Percentiles rank a stretch among this genome's conserved stretches.
These are phyloP conservation scores for Nicotiana obtusifolia DNA, from an alignment of 257 asterid species.

Conservation along the genomic window DNA sequence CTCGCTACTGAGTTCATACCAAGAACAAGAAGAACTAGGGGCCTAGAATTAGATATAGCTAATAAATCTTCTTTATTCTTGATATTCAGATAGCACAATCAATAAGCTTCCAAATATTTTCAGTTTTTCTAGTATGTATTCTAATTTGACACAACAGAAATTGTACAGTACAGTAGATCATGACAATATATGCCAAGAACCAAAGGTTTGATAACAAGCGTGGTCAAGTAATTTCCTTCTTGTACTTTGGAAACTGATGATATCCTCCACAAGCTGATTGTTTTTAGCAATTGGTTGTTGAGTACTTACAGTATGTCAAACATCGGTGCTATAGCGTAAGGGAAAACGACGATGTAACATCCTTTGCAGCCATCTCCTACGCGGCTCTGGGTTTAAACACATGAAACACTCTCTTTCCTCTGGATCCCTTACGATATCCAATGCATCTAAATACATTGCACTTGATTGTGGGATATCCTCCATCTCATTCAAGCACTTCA, in stretches of 20 bases:
- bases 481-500: conserved; percentile 74
- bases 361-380: conserved; percentile 94
- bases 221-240: background rate
- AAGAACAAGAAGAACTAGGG: too few species aligned
- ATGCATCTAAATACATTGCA: conserved; percentile 86
- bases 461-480: conserved; percentile 77
- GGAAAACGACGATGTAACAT: conserved; percentile 64
- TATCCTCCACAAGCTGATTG: background rate
- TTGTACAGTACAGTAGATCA: background rate
- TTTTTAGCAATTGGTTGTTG: background rate
- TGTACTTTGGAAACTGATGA: background rate
- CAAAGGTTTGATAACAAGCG: background rate
- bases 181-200: background rate
- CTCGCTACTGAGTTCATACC: too few species aligned
- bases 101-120: background rate
- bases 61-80: background rate
- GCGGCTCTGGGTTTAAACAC: conserved; percentile 79
- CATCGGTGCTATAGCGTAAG: conserved; percentile 45
- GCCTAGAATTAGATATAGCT: too few species aligned
- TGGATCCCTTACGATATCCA: conserved; percentile 66
- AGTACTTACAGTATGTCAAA: conserved; percentile 13
- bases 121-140: background rate
- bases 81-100: background rate
- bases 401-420: conserved; percentile 78
- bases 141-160: background rate